A percentile compares a stretch with the other conserved stretches of the same genome.
phyloP scores from a whole-genome alignment of 805 yeast genomes.

The Zygosaccharomyces pseudorouxii region DNA sequence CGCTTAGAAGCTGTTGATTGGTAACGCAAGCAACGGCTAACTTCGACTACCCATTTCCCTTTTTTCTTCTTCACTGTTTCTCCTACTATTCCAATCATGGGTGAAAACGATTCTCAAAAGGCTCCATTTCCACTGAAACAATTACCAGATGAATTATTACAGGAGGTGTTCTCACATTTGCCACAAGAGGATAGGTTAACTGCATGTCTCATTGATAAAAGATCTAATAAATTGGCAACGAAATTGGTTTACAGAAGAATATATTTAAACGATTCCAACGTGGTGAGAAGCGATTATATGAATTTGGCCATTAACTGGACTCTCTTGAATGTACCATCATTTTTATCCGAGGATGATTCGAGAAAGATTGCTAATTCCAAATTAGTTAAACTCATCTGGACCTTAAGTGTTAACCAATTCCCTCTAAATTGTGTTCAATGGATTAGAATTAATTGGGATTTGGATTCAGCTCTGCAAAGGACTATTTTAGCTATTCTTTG shows the following conservation, averaged over 20 bases:
- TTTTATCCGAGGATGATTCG: constrained; percentile 25
- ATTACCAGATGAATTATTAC: constrained; percentile 29
- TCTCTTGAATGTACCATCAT: constrained; percentile 29
- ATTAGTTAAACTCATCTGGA: constrained; percentile 25
- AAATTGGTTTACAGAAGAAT: constrained; percentile 36
- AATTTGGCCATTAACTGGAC: constrained; percentile 41
- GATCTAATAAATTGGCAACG: constrained; percentile 32
- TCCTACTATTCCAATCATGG: background rate
- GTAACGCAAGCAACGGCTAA: background rate
- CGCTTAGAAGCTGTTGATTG: background rate
- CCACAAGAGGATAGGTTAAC: constrained; percentile 35
- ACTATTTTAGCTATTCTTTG: constrained; percentile 31
- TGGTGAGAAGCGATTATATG: constrained; percentile 36
- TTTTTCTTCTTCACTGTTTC: background rate
- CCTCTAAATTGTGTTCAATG: constrained; percentile 34
- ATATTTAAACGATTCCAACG: constrained; percentile 40
- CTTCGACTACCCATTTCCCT: background rate
- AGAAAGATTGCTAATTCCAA: constrained; percentile 32
- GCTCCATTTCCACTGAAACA: constrained; percentile 16
- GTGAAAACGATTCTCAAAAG: background rate
- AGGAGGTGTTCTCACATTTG: constrained; percentile 35
- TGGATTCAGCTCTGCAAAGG: constrained; percentile 33
- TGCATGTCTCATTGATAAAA: constrained; percentile 27
- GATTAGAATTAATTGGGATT: constrained; percentile 43
- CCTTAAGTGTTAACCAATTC: constrained; percentile 24